Conservation (phyloP, 352 stramenopile genomes). For the Pythium sp. region DNA sequence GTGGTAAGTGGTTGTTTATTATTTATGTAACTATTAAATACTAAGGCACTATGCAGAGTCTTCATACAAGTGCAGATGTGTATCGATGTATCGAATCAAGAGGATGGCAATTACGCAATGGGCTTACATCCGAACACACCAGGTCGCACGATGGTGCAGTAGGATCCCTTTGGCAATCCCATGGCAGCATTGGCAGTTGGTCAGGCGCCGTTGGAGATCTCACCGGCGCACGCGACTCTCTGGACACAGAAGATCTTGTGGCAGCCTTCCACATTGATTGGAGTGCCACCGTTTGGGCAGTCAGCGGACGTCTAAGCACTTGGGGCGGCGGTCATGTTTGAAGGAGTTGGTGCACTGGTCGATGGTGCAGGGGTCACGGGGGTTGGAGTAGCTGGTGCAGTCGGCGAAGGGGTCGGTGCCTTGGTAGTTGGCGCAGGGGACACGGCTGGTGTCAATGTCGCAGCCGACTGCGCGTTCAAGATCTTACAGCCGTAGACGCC, state of each 20-base stretch:
- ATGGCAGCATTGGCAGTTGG: conserved; percentile 3
- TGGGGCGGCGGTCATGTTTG: neutral
- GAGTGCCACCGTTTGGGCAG: conserved; percentile 10
- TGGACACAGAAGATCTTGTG: conserved; percentile 23
- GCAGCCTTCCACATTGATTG: conserved; percentile 13
- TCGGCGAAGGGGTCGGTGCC: neutral
- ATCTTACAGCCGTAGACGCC: conserved; percentile 24
- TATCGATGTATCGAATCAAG: neutral
- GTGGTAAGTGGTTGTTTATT: neutral
- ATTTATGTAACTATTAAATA: neutral
- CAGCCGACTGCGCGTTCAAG: conserved; percentile 3
- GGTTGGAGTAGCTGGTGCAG: neutral
- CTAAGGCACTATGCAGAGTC: neutral
- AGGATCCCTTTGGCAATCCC: conserved; percentile 14
- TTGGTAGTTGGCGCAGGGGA: conserved; percentile 3
- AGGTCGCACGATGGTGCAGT: conserved; percentile 9
- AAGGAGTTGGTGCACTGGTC: neutral
- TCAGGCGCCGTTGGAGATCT: conserved; percentile 6
- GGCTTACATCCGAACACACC: conserved; percentile 17
- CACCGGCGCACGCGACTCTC: conserved; percentile 17
- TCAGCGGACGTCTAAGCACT: neutral
- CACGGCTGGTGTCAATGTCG: neutral
- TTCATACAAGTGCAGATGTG: neutral
- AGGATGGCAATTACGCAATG: conserved; percentile 4
- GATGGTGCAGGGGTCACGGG: conserved; percentile 1